Evolutionary conservation across 2,329 filamentous ascomycete genomes (phyloP).

Genomic region (Neofusicoccum umdonicola): DNA sequence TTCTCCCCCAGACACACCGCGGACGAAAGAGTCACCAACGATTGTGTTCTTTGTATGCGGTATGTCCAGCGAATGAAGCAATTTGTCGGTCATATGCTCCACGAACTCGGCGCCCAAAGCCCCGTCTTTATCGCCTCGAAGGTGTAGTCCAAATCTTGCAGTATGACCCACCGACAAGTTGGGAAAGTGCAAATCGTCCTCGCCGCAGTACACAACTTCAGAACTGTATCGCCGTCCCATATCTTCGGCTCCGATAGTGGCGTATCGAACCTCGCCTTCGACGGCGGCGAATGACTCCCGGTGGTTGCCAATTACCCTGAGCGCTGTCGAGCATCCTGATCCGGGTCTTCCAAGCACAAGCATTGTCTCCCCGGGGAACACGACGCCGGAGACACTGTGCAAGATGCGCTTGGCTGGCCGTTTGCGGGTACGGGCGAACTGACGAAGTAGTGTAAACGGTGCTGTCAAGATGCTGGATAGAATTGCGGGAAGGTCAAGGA

Average conservation of each 20-base stretch:
- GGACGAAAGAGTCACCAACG: constrained; percentile 71
- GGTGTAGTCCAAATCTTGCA: constrained; percentile 66
- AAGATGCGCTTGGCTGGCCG: constrained; percentile 64
- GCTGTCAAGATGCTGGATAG: constrained; percentile 51
- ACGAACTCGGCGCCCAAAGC: constrained; percentile 43
- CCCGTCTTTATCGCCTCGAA: constrained; percentile 60
- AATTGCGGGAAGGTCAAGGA: constrained; percentile 55
- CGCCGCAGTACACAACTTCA: constrained; percentile 71
- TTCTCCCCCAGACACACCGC: constrained; percentile 55
- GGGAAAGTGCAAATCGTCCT: constrained; percentile 74
- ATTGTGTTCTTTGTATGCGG: constrained; percentile 70
- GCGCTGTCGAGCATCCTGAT: constrained; percentile 67
- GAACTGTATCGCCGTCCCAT: constrained; percentile 53
- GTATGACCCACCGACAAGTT: constrained; percentile 73
- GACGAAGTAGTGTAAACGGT: constrained; percentile 31
- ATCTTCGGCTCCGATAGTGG: constrained; percentile 21
- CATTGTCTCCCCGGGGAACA: constrained; percentile 71
- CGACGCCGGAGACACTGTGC: constrained; percentile 63
- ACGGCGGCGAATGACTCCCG: constrained; percentile 59
- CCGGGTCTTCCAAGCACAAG: constrained; percentile 68
- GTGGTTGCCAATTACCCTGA: constrained; percentile 67
- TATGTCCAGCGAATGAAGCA: constrained; percentile 59
- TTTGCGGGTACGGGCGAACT: constrained; percentile 38
- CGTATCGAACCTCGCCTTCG: constrained; percentile 54
- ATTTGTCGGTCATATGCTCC: constrained; percentile 66